Base-by-base conservation (phyloP, 2,329 filamentous ascomycete genomes). In the Pseudogymnoascus sp. region DNA sequence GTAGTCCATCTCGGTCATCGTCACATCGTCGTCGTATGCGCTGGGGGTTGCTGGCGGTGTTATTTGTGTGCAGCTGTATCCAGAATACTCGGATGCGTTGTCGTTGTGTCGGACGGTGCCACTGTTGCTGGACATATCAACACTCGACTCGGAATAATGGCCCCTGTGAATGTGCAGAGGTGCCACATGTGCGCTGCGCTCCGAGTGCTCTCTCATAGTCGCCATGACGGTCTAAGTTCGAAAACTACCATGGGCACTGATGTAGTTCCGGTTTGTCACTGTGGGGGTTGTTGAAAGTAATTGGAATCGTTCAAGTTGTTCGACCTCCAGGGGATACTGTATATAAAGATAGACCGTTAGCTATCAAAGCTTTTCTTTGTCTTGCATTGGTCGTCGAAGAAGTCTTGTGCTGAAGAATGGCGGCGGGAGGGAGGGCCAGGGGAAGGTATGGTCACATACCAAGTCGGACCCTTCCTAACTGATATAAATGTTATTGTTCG, bases 1-100 rank as follows among this genome's bases (percentile, higher is more conserved):
- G 60, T 73, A 71, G 66, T 78, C 76, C 60, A 73, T 69, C 67
- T 77, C 73, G 65, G 77, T 70, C 70, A 75, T 73, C 66, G 76
- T 70, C 69, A 78, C 70, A 69, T 76, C 72, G 31, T 91, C 87
- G 72, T 83, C 82, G 23, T 85, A 87, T 71, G 31, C 31, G 31
- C 31, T 86, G 16, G 90, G 90, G 7, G 90, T 93, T 66, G 87
- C 79, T 44, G 90, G 90, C 28, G 90, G 90, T 59, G 89, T 93
- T 76, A 93, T 89, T 68, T 91, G 87, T 25, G 71, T 69, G 42
- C 69, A 71, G 46, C 60, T 65, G 46, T 64, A 69, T 16, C 68
- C 62, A n/a, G 72, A 71, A 59, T 38, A 37, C 25, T 59, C 46
- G 28, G 53, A 37, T 60, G 21, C 36, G 4, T 25, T 42, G 21